Percentiles rank a stretch among this genome's conserved stretches.
phyloP scores from a whole-genome alignment of 768 basidiomycete genomes.

The Galerina sulciceps region DNA sequence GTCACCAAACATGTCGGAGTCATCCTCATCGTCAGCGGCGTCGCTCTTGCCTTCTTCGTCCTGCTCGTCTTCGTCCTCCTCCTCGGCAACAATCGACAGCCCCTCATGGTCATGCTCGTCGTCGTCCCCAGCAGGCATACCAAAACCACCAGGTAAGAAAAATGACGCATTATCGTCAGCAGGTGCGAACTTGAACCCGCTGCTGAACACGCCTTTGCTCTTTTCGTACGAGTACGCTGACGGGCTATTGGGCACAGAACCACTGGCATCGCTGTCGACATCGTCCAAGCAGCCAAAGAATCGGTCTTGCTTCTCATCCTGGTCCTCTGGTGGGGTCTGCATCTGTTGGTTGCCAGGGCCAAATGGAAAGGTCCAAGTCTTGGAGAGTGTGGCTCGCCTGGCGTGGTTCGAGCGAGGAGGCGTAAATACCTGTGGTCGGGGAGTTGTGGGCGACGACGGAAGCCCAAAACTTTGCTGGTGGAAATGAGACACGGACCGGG shows the following conservation, averaged over 20 bases:
- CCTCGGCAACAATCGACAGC: slow-evolving; percentile 31
- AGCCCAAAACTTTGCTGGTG: slow-evolving; percentile 16
- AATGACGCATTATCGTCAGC: slow-evolving; percentile 57
- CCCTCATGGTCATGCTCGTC: slow-evolving; percentile 44
- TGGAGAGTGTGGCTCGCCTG: slow-evolving; percentile 56
- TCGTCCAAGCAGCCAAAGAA: slow-evolving; percentile 79
- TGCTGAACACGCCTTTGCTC: slow-evolving; percentile 64
- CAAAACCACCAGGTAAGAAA: slow-evolving; percentile 44
- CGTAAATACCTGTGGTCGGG: slow-evolving; percentile 28
- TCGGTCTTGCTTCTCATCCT: slow-evolving; percentile 50
- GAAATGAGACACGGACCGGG: slow-evolving; percentile 32
- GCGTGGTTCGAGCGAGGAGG: slow-evolving; percentile 32
- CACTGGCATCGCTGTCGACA: slow-evolving; percentile 40
- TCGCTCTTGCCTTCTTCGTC: slow-evolving; percentile 35
- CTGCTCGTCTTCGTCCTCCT: slow-evolving; percentile 41
- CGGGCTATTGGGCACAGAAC: slow-evolving; percentile 46
- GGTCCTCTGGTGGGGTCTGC: slow-evolving; percentile 24
- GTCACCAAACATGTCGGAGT: slow-evolving; percentile 54
- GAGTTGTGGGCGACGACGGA: slow-evolving; percentile 24
- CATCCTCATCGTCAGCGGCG: slow-evolving; percentile 44
- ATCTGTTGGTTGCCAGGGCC: slow-evolving; percentile 2
- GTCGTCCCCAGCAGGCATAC: slow-evolving; percentile 51
- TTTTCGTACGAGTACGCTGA: slow-evolving; percentile 54
- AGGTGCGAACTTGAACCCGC: slow-evolving; percentile 49
- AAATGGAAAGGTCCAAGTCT: slow-evolving; percentile 70